Conservation (phyloP, 768 basidiomycete species). For the Dioszegia aurantiaca region DNA sequence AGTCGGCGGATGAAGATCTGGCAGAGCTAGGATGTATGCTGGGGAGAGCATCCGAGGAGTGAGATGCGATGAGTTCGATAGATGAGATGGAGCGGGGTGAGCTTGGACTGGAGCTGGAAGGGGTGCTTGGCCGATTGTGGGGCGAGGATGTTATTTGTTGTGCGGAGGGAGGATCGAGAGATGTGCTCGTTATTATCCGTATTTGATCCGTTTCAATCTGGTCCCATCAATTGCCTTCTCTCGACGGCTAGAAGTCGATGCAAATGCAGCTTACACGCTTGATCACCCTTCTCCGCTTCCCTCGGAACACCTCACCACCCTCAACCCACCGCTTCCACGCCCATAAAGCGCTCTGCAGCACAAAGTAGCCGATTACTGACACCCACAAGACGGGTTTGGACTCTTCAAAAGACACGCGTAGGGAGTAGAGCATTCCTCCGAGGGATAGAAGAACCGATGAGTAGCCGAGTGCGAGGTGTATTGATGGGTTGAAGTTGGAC, state of each 20-base stretch:
- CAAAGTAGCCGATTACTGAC: slow-evolving; percentile 61
- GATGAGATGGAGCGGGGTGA: slow-evolving; percentile 26
- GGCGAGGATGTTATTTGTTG: slow-evolving; percentile 62
- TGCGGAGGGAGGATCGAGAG: slow-evolving; percentile 53
- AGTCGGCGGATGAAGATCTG: not conserved
- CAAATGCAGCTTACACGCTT: slow-evolving; percentile 67
- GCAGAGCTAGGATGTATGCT: no score
- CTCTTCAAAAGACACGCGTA: slow-evolving; percentile 81
- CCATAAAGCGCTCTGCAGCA: slow-evolving; percentile 35
- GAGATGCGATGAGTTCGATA: slow-evolving; percentile 2
- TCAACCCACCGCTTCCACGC: slow-evolving; percentile 45
- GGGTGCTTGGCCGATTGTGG: slow-evolving; percentile 39
- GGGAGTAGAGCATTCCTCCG: slow-evolving; percentile 79
- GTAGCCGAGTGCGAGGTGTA: slow-evolving; percentile 84
- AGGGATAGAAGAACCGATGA: slow-evolving; percentile 75
- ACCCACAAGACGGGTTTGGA: slow-evolving; percentile 75
- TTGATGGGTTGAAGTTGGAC: slow-evolving; percentile 81
- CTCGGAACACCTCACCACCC: slow-evolving; percentile 58
- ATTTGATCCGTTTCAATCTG: slow-evolving; percentile 90
- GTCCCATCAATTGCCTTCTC: no score
- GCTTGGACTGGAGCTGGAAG: slow-evolving; percentile 56
- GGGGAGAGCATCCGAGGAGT: slow-evolving; percentile 5
- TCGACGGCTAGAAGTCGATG: no score
- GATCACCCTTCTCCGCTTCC: slow-evolving; percentile 77
- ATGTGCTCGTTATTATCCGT: slow-evolving; percentile 68